phyloP scores from a whole-genome alignment of 768 basidiomycete genomes.

The Rhodotorula toruloides region DNA sequence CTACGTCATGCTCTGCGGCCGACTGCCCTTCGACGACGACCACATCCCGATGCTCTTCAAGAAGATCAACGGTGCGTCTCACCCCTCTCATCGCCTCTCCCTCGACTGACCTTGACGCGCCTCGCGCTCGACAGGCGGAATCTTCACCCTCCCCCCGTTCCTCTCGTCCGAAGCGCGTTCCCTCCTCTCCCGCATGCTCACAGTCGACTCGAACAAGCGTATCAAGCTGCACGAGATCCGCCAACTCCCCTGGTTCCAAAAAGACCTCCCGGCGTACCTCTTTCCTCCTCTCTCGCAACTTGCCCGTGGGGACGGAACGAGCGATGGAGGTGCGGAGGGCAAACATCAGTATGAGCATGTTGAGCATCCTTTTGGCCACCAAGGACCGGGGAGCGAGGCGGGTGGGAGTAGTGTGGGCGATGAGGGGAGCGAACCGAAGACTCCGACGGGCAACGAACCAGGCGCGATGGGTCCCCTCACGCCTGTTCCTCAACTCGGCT shows the following conservation, averaged over 20 bases:
- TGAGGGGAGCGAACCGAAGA: background rate
- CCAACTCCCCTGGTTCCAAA: conserved; percentile 81
- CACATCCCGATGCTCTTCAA: conserved; percentile 87
- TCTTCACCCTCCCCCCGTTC: conserved; percentile 75
- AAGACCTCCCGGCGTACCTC: conserved; percentile 79
- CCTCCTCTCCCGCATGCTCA: conserved; percentile 82
- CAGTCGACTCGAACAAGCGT: conserved; percentile 87
- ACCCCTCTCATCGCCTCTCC: conserved; percentile 43
- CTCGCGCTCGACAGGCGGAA: conserved; percentile 60
- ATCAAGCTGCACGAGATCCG: conserved; percentile 90
- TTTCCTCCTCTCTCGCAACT: conserved; percentile 52
- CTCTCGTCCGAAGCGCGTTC: conserved; percentile 70
- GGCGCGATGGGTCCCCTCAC: background rate
- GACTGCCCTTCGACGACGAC: conserved; percentile 95
- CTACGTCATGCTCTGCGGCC: conserved; percentile 93
- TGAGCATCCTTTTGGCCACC: background rate
- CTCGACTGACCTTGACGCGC: conserved; percentile 41
- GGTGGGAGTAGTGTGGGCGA: conserved; percentile 37
- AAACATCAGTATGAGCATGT: conserved; percentile 1
- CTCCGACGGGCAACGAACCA: background rate
- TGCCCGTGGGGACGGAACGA: conserved; percentile 56
- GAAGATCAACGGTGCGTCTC: conserved; percentile 69
- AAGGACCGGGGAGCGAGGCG: conserved; percentile 1
- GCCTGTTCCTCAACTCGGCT: conserved; percentile 44
- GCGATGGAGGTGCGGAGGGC: background rate